These are phyloP conservation scores for Annona cherimola DNA, from an alignment of 164 flowering plant species.

Conservation along the genomic window DNA sequence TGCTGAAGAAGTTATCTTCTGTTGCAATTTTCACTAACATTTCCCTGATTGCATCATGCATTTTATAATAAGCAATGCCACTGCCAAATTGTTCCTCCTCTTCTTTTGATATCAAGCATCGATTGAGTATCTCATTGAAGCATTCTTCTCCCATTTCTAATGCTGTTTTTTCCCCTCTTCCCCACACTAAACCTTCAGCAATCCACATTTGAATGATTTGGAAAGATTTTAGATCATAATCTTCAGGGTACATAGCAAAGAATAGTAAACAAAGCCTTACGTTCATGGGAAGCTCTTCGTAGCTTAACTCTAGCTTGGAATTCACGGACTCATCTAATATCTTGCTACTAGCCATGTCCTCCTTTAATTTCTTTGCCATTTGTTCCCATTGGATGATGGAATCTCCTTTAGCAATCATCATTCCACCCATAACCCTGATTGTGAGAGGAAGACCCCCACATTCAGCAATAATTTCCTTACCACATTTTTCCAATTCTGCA, in stretches of 20 bases:
- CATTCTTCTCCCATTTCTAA: too few species aligned
- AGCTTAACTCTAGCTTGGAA: neutral
- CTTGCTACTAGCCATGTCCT: neutral
- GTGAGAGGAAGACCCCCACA: constrained; percentile 1
- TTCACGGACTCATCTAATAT: neutral
- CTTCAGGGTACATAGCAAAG: neutral
- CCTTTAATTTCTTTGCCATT: neutral
- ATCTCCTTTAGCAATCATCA: constrained; percentile 2
- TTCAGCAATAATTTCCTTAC: neutral
- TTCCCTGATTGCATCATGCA: too few species aligned
- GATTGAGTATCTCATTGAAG: too few species aligned
- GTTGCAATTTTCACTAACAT: too few species aligned
- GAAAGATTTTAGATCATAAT: neutral
- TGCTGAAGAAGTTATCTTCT: too few species aligned
- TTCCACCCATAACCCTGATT: constrained; percentile 6
- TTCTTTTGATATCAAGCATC: too few species aligned
- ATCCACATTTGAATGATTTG: neutral
- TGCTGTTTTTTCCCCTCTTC: too few species aligned
- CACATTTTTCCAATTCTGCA: neutral
- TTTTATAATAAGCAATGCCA: too few species aligned
- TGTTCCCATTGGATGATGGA: neutral
- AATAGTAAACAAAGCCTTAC: neutral
- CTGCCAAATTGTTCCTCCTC: neutral
- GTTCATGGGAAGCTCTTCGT: neutral
- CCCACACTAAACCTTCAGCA: constrained; percentile 1